Evolutionary conservation across 257 asterid species (phyloP), one percentile per base, ranked within the genome.

Genomic region (Nicotiana attenuata): DNA sequence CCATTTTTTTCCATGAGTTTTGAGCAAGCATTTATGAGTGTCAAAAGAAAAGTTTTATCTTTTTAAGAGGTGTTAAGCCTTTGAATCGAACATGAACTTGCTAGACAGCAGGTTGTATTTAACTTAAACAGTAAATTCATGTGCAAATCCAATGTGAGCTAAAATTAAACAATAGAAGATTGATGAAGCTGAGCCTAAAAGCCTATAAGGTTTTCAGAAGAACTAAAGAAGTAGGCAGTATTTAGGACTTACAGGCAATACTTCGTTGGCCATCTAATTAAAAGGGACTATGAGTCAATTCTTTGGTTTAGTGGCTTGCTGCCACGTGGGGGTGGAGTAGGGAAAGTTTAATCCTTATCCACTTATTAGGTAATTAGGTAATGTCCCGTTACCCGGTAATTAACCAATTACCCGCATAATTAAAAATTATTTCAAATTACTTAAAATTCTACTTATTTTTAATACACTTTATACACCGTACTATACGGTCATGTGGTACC

Each of bases 251-350:
- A 96, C 99, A 73, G 98, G 99, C 86, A 96, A 87, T 81, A 96
- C 97, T 84, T 96, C 99, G 38, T 91, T 96, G 82, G 99, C 98
- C 99, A 96, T 96, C 76, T 94, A n/a, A n/a, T n/a, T n/a, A n/a
- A n/a, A n/a, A n/a, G n/a, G n/a, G n/a, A n/a, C n/a, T n/a, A n/a
- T n/a, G n/a, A n/a, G n/a, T n/a, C n/a, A n/a, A n/a, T n/a, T n/a
- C n/a, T n/a, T n/a, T n/a, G n/a, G n/a, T n/a, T n/a, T n/a, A n/a
- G n/a, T n/a, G n/a, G n/a, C n/a, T n/a, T n/a, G n/a, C n/a, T n/a
- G n/a, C n/a, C n/a, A n/a, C n/a, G n/a, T n/a, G n/a, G n/a, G n/a
- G n/a, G n/a, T n/a, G n/a, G n/a, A n/a, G n/a, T n/a, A n/a, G n/a
- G n/a, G n/a, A n/a, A n/a, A n/a, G n/a, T n/a, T n/a, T n/a, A n/a